Evolutionary conservation across 305 asterid species (phyloP).

Genomic region (Fraxinus dipetala): DNA sequence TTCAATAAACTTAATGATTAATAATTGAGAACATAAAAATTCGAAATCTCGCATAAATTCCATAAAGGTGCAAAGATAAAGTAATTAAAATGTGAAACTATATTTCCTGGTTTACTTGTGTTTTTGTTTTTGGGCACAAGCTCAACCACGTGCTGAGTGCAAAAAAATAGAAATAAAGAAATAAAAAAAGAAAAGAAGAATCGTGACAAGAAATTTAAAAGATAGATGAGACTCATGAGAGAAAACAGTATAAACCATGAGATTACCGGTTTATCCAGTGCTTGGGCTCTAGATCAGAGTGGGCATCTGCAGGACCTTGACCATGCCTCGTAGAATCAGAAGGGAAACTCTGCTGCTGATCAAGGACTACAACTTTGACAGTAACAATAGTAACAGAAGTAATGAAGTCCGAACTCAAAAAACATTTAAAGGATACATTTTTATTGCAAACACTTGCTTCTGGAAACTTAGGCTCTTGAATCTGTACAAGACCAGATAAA

Average conservation of each 20-base stretch:
- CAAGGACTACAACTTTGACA: conserved; percentile 37
- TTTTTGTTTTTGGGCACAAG: background rate
- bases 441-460: conserved; percentile 55
- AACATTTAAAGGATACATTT: conserved; percentile 55
- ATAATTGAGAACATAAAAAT: background rate
- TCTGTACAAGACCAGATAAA: conserved; percentile 47
- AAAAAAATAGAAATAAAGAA: background rate
- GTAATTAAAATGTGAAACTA: background rate
- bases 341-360: conserved; percentile 51
- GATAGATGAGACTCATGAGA: background rate
- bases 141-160: conserved; percentile 18
- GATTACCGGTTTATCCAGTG: conserved; percentile 71
- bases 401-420: conserved; percentile 21
- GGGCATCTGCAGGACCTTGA: conserved; percentile 51
- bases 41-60: conserved; percentile 1
- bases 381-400: conserved; percentile 21
- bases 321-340: conserved; percentile 62
- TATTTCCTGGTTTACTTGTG: conserved; percentile 8
- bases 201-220: conserved; percentile 7
- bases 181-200: background rate
- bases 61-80: background rate
- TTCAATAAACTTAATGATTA: background rate
- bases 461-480: conserved; percentile 67
- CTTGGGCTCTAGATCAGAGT: conserved; percentile 51
- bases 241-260: background rate